A percentile compares a stretch with the other conserved stretches of the same genome.
Conservation (phyloP, 2,329 filamentous ascomycete species). For the Aureobasidium sp. region DNA sequence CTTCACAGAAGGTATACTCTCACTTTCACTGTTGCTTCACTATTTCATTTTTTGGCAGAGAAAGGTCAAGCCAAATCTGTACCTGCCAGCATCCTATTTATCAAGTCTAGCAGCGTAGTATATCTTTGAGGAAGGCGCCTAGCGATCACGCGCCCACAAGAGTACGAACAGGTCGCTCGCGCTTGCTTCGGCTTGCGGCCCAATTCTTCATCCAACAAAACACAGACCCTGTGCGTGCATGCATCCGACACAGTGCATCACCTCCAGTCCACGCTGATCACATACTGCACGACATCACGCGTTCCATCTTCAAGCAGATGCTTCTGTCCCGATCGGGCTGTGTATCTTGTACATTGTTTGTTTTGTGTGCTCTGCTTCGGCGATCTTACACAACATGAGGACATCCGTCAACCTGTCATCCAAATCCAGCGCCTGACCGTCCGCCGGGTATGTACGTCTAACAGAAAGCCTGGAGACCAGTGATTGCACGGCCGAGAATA, state of each 20-base stretch:
- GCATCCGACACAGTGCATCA: background rate
- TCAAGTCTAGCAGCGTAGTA: background rate
- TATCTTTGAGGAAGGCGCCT: background rate
- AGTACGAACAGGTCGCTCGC: background rate
- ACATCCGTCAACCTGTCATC: background rate
- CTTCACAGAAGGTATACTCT: background rate
- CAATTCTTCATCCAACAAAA: background rate
- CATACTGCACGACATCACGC: background rate
- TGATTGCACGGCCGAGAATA: slow-evolving; percentile 47
- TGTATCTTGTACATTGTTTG: slow-evolving; percentile 2
- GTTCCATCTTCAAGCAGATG: background rate
- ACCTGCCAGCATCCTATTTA: background rate
- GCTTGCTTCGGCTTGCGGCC: slow-evolving; percentile 3
- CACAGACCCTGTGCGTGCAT: background rate
- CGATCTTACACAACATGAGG: slow-evolving; percentile 10
- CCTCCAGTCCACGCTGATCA: background rate
- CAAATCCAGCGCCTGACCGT: background rate
- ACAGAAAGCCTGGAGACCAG: slow-evolving; percentile 67
- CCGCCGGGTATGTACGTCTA: slow-evolving; percentile 15
- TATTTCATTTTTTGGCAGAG: background rate
- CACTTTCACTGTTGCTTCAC: background rate
- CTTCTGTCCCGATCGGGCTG: background rate
- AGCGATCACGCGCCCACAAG: background rate
- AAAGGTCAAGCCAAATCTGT: background rate
- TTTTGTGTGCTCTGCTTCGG: background rate